A percentile compares a stretch with the other conserved stretches of the same genome.
Evolutionary conservation across 2,329 filamentous ascomycete species (phyloP).

Genomic region (Neofusicoccum kwambonambiense): DNA sequence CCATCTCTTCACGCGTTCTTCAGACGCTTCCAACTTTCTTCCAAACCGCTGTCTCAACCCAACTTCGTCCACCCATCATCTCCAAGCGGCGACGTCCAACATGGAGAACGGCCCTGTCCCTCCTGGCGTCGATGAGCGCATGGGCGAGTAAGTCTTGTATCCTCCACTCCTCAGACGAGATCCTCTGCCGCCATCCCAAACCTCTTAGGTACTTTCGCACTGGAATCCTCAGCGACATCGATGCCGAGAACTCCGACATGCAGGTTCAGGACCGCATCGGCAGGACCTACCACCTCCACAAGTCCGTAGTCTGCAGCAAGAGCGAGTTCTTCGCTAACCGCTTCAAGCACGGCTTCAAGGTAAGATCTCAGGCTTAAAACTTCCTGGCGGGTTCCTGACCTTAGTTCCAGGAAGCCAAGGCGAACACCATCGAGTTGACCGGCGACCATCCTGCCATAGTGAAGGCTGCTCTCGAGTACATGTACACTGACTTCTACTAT

Average conservation of each 20-base stretch:
- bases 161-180: too few species aligned
- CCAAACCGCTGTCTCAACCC: too few species aligned
- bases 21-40: too few species aligned
- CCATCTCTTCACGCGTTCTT: too few species aligned
- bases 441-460: not conserved
- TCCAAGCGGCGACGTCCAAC: too few species aligned
- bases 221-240: too few species aligned
- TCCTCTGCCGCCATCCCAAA: too few species aligned
- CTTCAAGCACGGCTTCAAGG: not conserved
- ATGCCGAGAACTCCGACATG: not conserved
- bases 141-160: too few species aligned
- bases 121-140: too few species aligned
- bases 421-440: not conserved
- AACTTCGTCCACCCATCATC: too few species aligned
- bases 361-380: not conserved
- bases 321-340: not conserved
- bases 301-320: not conserved
- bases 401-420: not conserved
- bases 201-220: too few species aligned
- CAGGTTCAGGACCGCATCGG: not conserved
- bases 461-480: not conserved
- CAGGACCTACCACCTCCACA: not conserved
- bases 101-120: too few species aligned
- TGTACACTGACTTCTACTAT: not conserved
- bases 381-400: not conserved